These are phyloP conservation scores for Exophiala calicioides DNA, from an alignment of 2,329 filamentous ascomycete genomes.

Conservation along the genomic window DNA sequence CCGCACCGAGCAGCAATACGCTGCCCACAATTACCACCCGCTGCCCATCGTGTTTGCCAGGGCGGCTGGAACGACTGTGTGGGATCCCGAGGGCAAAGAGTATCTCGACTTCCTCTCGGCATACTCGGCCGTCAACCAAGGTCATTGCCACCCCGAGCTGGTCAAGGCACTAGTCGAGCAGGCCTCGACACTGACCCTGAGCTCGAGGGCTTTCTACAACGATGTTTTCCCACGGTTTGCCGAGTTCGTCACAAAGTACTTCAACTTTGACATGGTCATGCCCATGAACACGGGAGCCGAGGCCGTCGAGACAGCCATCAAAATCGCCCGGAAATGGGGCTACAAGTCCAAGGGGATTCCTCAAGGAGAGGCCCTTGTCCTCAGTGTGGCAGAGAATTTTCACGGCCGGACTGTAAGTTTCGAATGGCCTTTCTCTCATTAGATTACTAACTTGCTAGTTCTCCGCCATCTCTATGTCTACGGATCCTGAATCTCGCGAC, in stretches of 20 bases:
- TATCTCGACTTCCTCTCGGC: conserved; percentile 98
- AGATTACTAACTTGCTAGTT: conserved; percentile 58
- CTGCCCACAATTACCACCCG: conserved; percentile 98
- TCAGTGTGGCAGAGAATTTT: conserved; percentile 89
- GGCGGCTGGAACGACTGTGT: conserved; percentile 83
- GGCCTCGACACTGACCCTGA: conserved; percentile 84
- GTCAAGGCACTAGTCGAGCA: conserved; percentile 88
- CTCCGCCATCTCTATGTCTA: conserved; percentile 91
- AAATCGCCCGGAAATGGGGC: conserved; percentile 95
- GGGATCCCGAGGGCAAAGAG: conserved; percentile 93
- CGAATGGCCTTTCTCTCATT: neutral
- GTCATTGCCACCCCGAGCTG: conserved; percentile 95
- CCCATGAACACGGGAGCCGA: conserved; percentile 98
- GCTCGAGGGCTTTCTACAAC: conserved; percentile 95
- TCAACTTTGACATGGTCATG: conserved; percentile 96
- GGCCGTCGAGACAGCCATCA: conserved; percentile 92
- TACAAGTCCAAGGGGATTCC: conserved; percentile 95
- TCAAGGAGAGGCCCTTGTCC: conserved; percentile 77
- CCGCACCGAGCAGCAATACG: conserved; percentile 75
- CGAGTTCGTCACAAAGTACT: conserved; percentile 82
- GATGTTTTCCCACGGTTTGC: conserved; percentile 97
- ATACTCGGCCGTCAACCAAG: conserved; percentile 97
- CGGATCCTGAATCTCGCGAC: conserved; percentile 90
- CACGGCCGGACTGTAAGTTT: conserved; percentile 83
- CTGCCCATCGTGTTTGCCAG: conserved; percentile 89